A percentile compares a stretch with the other conserved stretches of the same genome.
Conservation (phyloP, 177 flowering plant species). For the Vitis hybrid region DNA sequence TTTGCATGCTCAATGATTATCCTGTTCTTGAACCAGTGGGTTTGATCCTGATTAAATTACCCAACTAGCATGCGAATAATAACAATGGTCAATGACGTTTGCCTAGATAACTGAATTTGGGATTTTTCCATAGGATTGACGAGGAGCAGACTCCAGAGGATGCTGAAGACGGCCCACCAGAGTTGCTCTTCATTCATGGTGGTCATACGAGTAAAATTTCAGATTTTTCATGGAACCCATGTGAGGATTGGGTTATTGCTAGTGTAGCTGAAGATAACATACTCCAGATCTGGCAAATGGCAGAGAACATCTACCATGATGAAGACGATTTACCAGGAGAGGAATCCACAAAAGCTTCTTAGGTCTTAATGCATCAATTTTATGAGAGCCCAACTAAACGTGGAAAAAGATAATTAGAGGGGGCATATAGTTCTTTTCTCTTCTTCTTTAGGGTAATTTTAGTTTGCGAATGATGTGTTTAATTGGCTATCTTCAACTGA, state of each 20-base stretch:
- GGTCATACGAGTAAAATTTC: slow-evolving; percentile 81
- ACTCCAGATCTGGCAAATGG: slow-evolving; percentile 87
- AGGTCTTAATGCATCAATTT: background rate
- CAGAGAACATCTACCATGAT: slow-evolving; percentile 74
- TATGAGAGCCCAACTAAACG: background rate
- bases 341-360: slow-evolving; percentile 42
- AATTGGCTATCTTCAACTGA: too few species aligned
- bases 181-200: slow-evolving; percentile 74
- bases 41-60: too few species aligned
- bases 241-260: slow-evolving; percentile 77
- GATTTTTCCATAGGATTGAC: slow-evolving; percentile 46
- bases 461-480: too few species aligned
- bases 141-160: slow-evolving; percentile 73
- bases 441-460: too few species aligned
- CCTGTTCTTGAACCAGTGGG: too few species aligned
- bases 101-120: background rate
- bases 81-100: background rate
- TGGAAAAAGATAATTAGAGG: too few species aligned
- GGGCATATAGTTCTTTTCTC: too few species aligned
- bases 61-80: too few species aligned
- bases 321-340: slow-evolving; percentile 65
- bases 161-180: slow-evolving; percentile 82
- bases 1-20: too few species aligned
- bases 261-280: slow-evolving; percentile 84
- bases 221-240: slow-evolving; percentile 83